Conservation (phyloP, 148 eudicot genomes). For the Diospyros kaki region DNA sequence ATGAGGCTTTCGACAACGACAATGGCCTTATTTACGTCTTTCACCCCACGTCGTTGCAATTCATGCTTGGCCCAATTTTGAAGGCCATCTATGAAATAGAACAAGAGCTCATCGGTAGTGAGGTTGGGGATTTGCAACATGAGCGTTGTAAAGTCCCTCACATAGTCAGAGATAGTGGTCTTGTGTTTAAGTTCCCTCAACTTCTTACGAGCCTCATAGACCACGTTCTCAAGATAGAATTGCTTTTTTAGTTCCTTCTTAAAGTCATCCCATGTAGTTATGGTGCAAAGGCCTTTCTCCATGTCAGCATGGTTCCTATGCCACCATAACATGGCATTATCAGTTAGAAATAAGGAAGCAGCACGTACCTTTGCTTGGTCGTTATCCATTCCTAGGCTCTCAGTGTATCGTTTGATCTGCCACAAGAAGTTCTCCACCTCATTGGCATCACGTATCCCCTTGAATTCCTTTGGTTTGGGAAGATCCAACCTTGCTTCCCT, state of each 20-base stretch:
- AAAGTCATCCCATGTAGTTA: too few relatives aligned
- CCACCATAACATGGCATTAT: neutral
- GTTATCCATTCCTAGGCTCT: too few relatives aligned
- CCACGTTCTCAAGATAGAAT: neutral
- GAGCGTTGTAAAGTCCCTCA: neutral
- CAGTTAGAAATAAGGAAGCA: neutral
- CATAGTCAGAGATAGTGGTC: neutral
- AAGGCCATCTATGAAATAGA: too few relatives aligned
- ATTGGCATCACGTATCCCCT: too few relatives aligned
- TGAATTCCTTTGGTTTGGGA: too few relatives aligned
- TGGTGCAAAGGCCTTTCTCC: neutral
- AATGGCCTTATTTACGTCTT: too few relatives aligned
- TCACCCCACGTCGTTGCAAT: too few relatives aligned
- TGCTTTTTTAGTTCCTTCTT: too few relatives aligned
- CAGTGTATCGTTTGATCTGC: too few relatives aligned
- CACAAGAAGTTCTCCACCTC: too few relatives aligned
- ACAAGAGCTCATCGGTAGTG: neutral
- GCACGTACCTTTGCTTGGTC: neutral
- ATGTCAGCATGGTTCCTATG: neutral
- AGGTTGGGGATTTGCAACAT: neutral
- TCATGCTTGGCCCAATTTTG: too few relatives aligned
- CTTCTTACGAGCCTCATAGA: neutral
- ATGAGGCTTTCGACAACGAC: neutral
- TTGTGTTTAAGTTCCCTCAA: neutral
- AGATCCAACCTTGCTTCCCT: too few relatives aligned